Evolutionary conservation across 257 asterid genomes (phyloP), one percentile per base, ranked within the genome.

Genomic region (Primulina tabacum): DNA sequence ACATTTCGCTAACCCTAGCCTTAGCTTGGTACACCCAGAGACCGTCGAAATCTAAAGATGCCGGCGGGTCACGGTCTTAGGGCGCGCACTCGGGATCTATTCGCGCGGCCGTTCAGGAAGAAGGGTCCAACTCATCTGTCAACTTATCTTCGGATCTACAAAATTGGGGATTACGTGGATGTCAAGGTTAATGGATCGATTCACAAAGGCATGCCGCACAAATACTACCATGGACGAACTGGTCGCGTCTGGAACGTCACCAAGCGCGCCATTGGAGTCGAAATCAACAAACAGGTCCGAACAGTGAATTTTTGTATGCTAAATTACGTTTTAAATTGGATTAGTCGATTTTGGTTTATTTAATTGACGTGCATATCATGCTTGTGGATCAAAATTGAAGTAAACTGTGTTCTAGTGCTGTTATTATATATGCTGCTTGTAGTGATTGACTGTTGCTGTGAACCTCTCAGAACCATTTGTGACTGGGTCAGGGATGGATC

Each of bases 171-270:
- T 8, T 75, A 69, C 24, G 79, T 75, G 1, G 79, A 75, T 62
- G 74, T 75, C 35, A 75, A 75, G 17, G 79, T 75, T 35, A 75
- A 75, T 20, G 79, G 79, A 0, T 75, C 79, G 2, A 75, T 75
- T 18, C 79, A 75, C 62, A 75, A 75, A 38, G 79, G 79, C 21
- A 75, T 75, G 79, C 79, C 79, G 6, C 79, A 75, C n/a, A 75
- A 75, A 60, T 75, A 62, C 70, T 75, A 75, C 66, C 79, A 75
- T 12, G 79, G 79, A 0, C 71, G 79, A 28, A 75, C 79, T 16
- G 79, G 79, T 63, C 71, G 75, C 3, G 71, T 75, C 30, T 75
- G 79, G 75, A 75, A 75, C 34, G 75, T 75, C 56, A 75, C 79
- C 61, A 75, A 75, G 56, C 79, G 79, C 57, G 79, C 75, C 5